Evolutionary conservation across 1,139 yeast species (phyloP), one percentile per base, ranked within the genome.

Genomic region (Zygosaccharomyces sapae): DNA sequence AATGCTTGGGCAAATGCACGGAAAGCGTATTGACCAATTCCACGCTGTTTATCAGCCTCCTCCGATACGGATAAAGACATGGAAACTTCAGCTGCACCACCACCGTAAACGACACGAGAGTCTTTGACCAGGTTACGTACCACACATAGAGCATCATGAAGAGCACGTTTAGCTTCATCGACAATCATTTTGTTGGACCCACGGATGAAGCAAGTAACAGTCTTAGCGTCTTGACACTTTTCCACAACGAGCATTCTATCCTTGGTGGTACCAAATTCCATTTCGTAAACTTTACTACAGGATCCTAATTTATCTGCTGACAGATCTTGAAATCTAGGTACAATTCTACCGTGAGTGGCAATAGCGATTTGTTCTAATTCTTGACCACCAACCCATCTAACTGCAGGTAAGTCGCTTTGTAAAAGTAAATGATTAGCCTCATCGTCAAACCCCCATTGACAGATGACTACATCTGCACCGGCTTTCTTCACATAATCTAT

Each of bases 381-480:
- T 45, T 95, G 88, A 35, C 98, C 98, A 51, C 98, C 98, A 48
- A 94, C 96, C 98, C 98, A 94, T 74, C 98, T 83, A 39, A 94
- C 95, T 33, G 98, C 97, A 45, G 96, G 95, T 55, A 92, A 77
- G 38, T 86, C 79, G 68, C 90, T 88, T 59, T 94, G 87, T 59
- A 90, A 74, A 54, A 92, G 76, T 64, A 92, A 73, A 69, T 94
- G 97, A 70, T 92, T 94, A 38, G 98, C 98, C 72, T 94, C 98
- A 68, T 94, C 99, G 67, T 94, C 98, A 64, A 94, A 94, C 10
- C 99, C 99, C 98, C 98, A 92, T 73, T 92, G 99, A 72, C 98
- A 92, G 35, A 95, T 94, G 49, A 92, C 98, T 45, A 90, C 80
- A 66, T 90, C 92, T 31, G 99, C 98, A 31, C 98, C 98, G 0